These are phyloP conservation scores for Geum urbanum DNA, from an alignment of 306 rosid species.

Conservation along the genomic window DNA sequence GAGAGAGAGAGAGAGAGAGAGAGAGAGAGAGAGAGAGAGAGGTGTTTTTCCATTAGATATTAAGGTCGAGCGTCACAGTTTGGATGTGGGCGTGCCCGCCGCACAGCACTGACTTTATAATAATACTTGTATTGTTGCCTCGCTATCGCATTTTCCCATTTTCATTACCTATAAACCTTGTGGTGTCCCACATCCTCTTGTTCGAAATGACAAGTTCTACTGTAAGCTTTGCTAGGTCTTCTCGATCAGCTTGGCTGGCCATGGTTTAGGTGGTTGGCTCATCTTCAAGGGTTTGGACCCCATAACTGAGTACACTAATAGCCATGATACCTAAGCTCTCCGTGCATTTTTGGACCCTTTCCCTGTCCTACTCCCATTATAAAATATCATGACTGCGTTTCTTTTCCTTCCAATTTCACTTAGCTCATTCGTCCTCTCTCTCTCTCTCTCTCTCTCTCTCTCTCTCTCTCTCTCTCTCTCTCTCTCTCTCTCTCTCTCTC, in stretches of 20 bases:
- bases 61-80: conserved; percentile 55
- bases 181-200: not conserved
- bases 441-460: not conserved
- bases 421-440: not conserved
- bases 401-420: conserved; percentile 17
- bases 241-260: no score
- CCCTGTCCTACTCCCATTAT: conserved; percentile 38
- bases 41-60: conserved; percentile 44
- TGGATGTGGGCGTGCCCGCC: conserved; percentile 49
- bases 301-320: conserved; percentile 44
- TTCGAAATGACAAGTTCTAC: no score
- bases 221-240: not conserved
- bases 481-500: not conserved
- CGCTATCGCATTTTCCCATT: conserved; percentile 30
- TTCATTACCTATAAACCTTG: conserved; percentile 10
- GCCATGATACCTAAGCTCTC: conserved; percentile 40
- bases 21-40: conserved; percentile 12
- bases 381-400: conserved; percentile 41
- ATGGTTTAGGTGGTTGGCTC: conserved; percentile 46
- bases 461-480: conserved; percentile 5
- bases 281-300: conserved; percentile 29
- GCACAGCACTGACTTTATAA: conserved; percentile 30
- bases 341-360: conserved; percentile 51
- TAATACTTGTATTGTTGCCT: conserved; percentile 24
- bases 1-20: conserved; percentile 9